Evolutionary conservation across 1,284 basidiomycete species (phyloP).

Genomic region (Papiliotrema terrestris): DNA sequence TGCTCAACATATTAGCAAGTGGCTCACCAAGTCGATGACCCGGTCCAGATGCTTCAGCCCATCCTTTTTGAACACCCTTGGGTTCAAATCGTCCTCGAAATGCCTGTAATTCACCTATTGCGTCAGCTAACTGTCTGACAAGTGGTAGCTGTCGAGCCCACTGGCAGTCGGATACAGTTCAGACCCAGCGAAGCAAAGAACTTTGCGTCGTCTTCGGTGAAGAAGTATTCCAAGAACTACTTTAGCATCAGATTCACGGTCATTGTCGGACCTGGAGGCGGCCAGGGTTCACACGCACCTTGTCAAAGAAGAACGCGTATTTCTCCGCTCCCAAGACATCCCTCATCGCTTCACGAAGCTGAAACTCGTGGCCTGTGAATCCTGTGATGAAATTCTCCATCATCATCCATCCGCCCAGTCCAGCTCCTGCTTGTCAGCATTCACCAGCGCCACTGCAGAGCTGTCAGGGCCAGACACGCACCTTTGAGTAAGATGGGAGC

Average conservation of each 20-base stretch:
- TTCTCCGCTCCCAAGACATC: slow-evolving; percentile 64
- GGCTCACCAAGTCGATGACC: slow-evolving; percentile 34
- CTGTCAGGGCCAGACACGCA: too few relatives aligned
- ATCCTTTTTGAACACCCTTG: slow-evolving; percentile 37
- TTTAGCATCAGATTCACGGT: too few relatives aligned
- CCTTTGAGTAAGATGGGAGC: slow-evolving; percentile 38
- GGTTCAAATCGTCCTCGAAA: slow-evolving; percentile 41
- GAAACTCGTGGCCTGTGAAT: slow-evolving; percentile 47
- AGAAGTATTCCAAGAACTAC: slow-evolving; percentile 69
- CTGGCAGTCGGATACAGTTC: slow-evolving; percentile 60
- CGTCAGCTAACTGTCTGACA: too few relatives aligned
- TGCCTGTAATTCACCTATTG: slow-evolving; percentile 43
- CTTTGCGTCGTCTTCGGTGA: slow-evolving; percentile 62
- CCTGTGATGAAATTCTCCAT: slow-evolving; percentile 49
- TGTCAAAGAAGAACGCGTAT: slow-evolving; percentile 73
- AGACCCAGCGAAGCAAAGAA: slow-evolving; percentile 64
- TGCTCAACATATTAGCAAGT: background rate
- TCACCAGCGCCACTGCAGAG: slow-evolving; percentile 1
- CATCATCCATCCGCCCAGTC: slow-evolving; percentile 45
- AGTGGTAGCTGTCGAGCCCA: too few relatives aligned
- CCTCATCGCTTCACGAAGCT: slow-evolving; percentile 64
- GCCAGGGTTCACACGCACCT: slow-evolving; percentile 50
- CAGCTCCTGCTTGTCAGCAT: slow-evolving; percentile 18
- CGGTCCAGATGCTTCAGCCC: slow-evolving; percentile 44
- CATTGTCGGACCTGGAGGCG: too few relatives aligned